Evolutionary conservation across 2,329 filamentous ascomycete species (phyloP).

Genomic region (Diaporthe destruens): DNA sequence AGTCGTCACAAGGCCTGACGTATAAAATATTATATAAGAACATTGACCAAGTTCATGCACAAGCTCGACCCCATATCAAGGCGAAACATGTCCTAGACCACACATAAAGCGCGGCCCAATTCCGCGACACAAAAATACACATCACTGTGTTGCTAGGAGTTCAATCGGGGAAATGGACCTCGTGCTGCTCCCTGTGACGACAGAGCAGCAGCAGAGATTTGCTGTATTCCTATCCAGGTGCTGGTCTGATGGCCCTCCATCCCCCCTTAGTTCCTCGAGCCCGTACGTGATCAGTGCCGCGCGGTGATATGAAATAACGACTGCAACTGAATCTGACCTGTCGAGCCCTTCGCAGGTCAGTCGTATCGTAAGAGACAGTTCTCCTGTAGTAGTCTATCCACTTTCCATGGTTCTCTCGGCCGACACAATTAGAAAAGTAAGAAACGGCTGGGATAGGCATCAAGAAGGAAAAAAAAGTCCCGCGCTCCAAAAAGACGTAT

Average conservation of each 20-base stretch:
- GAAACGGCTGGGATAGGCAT: background rate
- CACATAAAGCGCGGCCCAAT: background rate
- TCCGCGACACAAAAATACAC: background rate
- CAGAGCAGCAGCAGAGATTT: background rate
- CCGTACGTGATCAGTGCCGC: background rate
- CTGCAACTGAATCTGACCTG: conserved; percentile 27
- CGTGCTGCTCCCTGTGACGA: background rate
- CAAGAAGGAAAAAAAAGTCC: background rate
- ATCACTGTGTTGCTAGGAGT: background rate
- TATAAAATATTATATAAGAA: conserved; percentile 12
- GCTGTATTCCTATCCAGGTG: conserved; percentile 18
- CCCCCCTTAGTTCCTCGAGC: background rate
- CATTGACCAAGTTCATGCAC: conserved; percentile 19
- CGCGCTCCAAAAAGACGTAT: conserved; percentile 22
- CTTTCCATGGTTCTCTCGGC: conserved; percentile 11
- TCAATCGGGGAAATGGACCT: conserved; percentile 2
- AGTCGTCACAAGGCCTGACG: background rate
- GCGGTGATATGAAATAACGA: background rate
- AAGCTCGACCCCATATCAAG: conserved; percentile 1
- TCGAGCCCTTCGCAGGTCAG: conserved; percentile 36
- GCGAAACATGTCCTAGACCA: conserved; percentile 7
- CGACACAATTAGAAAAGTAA: conserved; percentile 10
- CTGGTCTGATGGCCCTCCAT: background rate
- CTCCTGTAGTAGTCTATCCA: conserved; percentile 26
- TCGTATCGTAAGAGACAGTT: conserved; percentile 30